A percentile compares a stretch with the other conserved stretches of the same genome.
Evolutionary conservation across 257 asterid genomes (phyloP).

Genomic region (Jacaranda copaia): DNA sequence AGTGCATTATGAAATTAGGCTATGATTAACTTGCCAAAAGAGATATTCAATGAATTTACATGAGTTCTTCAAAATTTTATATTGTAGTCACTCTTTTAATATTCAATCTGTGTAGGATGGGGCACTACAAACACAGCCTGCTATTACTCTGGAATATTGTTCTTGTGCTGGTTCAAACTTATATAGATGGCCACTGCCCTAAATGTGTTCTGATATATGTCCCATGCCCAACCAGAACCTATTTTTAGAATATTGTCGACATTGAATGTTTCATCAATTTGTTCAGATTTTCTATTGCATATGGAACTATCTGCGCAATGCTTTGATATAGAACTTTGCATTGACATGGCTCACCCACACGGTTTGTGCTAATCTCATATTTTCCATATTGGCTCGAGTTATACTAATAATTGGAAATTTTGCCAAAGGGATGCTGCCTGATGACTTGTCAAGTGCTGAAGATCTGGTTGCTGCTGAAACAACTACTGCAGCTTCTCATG

Average conservation of each 20-base stretch:
- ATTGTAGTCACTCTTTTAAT: no score
- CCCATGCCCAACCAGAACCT: no score
- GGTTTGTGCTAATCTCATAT: no score
- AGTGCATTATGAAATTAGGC: no score
- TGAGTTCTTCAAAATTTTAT: no score
- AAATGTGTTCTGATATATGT: background rate
- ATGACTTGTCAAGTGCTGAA: constrained; percentile 94
- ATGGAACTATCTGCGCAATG: background rate
- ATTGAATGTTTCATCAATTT: no score
- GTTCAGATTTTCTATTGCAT: background rate
- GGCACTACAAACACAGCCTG: background rate
- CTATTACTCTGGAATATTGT: constrained; percentile 17
- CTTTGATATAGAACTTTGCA: background rate
- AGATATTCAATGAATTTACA: no score
- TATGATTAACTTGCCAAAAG: no score
- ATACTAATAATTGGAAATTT: constrained; percentile 24
- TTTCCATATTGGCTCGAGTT: background rate
- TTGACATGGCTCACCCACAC: background rate
- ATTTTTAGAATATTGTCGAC: no score
- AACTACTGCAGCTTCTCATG: constrained; percentile 92
- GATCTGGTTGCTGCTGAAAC: constrained; percentile 98
- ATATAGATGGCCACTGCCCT: background rate
- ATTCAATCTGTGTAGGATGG: no score
- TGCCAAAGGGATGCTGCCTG: constrained; percentile 82
- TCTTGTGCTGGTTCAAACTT: background rate